Evolutionary conservation across 768 basidiomycete genomes (phyloP), one percentile per base, ranked within the genome.

Genomic region (Neoboletus subvelutipes): DNA sequence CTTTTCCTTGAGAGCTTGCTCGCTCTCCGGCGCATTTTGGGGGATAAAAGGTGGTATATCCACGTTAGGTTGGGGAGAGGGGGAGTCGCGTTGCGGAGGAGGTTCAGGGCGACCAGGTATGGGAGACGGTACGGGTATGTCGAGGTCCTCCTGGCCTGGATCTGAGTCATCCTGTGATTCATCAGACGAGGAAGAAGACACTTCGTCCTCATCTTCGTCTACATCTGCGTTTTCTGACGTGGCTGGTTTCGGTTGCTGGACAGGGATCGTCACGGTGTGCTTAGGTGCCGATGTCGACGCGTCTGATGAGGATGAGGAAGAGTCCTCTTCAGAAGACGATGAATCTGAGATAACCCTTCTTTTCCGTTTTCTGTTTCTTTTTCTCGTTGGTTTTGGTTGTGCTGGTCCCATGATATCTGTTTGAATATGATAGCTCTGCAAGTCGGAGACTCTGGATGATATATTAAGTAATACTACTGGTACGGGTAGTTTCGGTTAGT

Each of bases 1-100:
- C 43, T 78, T 82, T 34, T 83, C 83, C 64, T 84, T 86, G 66
- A 92, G 68, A 9, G 69, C 67, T 43, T 79, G 73, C 57, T 92
- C 87, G 31, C 76, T 71, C 45, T 77, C 70, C 15, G 67, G 63
- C 7, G 71, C 66, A 33, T 76, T 71, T 24, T 59, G 50, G 4
- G 83, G 76, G 13, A 87, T 64, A 64, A 91, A 88, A 1, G 87
- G 75, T 0, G 87, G 88, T 11, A 88, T 73, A 20, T 64, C 63
- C 8, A 57, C 55, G 26, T 40, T 40, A 1, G 60, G 55, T 26
- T 47, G 59, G 0, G 70, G 71, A 46, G 71, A 66, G 26, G 64
- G 68, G 24, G 70, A 73, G 42, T 64, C 60, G 22, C 60, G 67
- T 49, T 58, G 60, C 15, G 26, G 43, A 5, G 37, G 46, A 12